Conservation (phyloP, 495 filamentous ascomycete genomes). For the Penicillium parvum region DNA sequence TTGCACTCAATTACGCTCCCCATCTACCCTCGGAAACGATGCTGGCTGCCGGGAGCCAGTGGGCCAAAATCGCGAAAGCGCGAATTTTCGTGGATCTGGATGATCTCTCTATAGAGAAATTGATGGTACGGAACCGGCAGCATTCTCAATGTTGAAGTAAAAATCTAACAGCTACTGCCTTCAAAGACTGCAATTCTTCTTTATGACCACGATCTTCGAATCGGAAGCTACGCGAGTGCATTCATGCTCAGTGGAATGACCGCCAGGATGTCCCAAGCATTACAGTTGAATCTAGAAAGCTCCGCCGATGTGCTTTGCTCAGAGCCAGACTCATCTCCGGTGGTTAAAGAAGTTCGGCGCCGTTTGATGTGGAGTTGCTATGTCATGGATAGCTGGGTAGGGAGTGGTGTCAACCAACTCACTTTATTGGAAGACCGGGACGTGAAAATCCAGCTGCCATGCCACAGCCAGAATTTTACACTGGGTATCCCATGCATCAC, state of each 20-base stretch:
- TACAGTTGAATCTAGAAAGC: constrained; percentile 23
- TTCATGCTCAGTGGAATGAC: constrained; percentile 22
- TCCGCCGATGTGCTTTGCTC: constrained; percentile 23
- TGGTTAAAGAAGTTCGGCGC: constrained; percentile 16
- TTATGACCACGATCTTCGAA: constrained; percentile 21
- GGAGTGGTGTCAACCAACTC: constrained; percentile 21
- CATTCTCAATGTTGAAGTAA: neutral
- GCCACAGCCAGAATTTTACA: constrained; percentile 18
- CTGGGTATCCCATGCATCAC: constrained; percentile 15
- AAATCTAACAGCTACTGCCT: neutral
- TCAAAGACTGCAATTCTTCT: constrained; percentile 21
- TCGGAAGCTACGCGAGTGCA: constrained; percentile 22
- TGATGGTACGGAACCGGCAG: constrained; percentile 20
- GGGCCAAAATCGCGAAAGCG: constrained; percentile 20
- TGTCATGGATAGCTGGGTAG: constrained; percentile 27
- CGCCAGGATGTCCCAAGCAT: constrained; percentile 24
- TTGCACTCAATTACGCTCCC: constrained; percentile 7
- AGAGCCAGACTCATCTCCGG: constrained; percentile 3
- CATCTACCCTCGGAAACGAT: constrained; percentile 9
- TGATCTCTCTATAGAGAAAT: constrained; percentile 19
- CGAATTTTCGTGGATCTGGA: constrained; percentile 22
- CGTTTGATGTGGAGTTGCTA: constrained; percentile 27
- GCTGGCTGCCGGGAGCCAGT: constrained; percentile 19
- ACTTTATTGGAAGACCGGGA: constrained; percentile 18
- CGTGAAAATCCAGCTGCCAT: constrained; percentile 25